phyloP scores from a whole-genome alignment of 148 eudicot genomes.

The Pouteria glomerata region DNA sequence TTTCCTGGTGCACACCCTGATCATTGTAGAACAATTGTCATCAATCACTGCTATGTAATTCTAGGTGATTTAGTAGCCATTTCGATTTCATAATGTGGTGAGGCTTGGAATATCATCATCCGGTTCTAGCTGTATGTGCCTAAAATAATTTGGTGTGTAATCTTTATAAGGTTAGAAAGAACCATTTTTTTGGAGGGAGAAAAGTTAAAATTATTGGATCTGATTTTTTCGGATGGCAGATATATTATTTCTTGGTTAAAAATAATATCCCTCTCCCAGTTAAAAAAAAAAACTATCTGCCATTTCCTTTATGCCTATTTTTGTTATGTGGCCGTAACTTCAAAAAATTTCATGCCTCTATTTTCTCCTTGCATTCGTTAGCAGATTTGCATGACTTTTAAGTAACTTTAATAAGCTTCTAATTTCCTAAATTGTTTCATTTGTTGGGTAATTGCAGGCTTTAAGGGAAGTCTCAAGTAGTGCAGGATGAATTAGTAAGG shows the following conservation, averaged over 20 bases:
- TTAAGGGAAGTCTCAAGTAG: constrained; percentile 89
- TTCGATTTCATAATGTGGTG: too few relatives aligned
- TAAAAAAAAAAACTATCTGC: too few relatives aligned
- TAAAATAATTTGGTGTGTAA: too few relatives aligned
- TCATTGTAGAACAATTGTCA: constrained; percentile 20
- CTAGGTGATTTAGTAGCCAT: not conserved
- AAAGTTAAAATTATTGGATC: too few relatives aligned
- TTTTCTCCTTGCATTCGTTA: not conserved
- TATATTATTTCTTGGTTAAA: too few relatives aligned
- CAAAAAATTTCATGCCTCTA: not conserved
- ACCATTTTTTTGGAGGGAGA: too few relatives aligned
- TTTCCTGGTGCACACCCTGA: constrained; percentile 37
- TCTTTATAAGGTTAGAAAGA: too few relatives aligned
- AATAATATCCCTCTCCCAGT: too few relatives aligned
- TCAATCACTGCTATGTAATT: constrained; percentile 5
- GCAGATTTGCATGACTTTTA: not conserved
- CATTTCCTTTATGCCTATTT: not conserved
- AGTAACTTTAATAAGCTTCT: not conserved
- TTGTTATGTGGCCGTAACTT: not conserved
- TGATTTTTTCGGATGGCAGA: too few relatives aligned
- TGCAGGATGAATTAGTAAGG: too few relatives aligned
- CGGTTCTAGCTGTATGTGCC: too few relatives aligned
- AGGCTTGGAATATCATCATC: too few relatives aligned
- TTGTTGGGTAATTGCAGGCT: constrained; percentile 50
- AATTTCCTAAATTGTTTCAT: not conserved